Conservation (phyloP, 495 filamentous ascomycete genomes). For the Penicillium salamii region DNA sequence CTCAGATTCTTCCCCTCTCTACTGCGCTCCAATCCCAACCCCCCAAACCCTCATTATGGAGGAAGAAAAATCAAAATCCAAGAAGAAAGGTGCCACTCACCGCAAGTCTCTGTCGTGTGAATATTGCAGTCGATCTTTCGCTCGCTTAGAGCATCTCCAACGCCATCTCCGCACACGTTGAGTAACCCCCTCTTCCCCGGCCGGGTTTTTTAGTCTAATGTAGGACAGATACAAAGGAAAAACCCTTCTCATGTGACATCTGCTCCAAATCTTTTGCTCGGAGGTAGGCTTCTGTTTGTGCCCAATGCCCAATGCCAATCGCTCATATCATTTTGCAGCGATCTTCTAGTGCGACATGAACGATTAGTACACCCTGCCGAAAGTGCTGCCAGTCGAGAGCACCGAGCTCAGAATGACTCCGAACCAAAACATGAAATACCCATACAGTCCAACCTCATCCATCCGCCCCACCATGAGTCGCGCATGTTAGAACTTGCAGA, state of each 20-base stretch:
- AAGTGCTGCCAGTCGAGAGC: slow-evolving; percentile 42
- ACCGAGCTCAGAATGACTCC: slow-evolving; percentile 31
- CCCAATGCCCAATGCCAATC: slow-evolving; percentile 11
- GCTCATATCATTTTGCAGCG: slow-evolving; percentile 45
- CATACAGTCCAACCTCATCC: slow-evolving; percentile 38
- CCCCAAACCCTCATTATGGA: slow-evolving; percentile 36
- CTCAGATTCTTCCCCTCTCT: slow-evolving; percentile 33
- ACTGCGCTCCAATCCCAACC: slow-evolving; percentile 31
- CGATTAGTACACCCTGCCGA: slow-evolving; percentile 70
- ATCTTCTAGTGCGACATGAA: slow-evolving; percentile 69
- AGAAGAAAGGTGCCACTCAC: slow-evolving; percentile 43
- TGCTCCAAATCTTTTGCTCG: slow-evolving; percentile 51
- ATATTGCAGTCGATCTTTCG: slow-evolving; percentile 51
- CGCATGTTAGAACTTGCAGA: slow-evolving; percentile 49
- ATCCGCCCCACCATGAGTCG: slow-evolving; percentile 42
- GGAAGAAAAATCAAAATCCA: slow-evolving; percentile 43
- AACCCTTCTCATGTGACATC: slow-evolving; percentile 53
- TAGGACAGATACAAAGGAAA: slow-evolving; percentile 50
- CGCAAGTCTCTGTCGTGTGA: slow-evolving; percentile 49
- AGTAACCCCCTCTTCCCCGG: slow-evolving; percentile 34
- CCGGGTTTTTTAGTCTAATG: slow-evolving; percentile 22
- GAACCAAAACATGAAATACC: slow-evolving; percentile 34
- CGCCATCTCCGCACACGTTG: slow-evolving; percentile 55
- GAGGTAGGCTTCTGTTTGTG: slow-evolving; percentile 31
- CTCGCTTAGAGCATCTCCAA: slow-evolving; percentile 51